Evolutionary conservation across 345 rosid genomes (phyloP).

Genomic region (Populus alba): DNA sequence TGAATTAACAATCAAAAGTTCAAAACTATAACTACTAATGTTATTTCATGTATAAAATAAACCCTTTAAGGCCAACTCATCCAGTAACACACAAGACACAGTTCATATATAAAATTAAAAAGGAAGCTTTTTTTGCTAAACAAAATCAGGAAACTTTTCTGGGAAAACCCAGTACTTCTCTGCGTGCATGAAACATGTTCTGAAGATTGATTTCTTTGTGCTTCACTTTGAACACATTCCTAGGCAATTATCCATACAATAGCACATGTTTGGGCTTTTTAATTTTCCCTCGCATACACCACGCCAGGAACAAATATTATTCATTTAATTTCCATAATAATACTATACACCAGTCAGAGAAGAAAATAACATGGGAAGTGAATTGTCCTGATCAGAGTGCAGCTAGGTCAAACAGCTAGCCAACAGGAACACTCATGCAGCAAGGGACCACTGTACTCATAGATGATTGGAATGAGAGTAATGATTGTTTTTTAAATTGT

Average conservation of each 20-base stretch:
- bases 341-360: not conserved
- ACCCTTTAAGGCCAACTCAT: too few species aligned
- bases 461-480: too few species aligned
- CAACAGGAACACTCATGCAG: conserved; percentile 20
- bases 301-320: not conserved
- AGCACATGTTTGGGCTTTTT: not conserved
- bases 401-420: conserved; percentile 28
- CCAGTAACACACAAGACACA: too few species aligned
- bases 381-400: conserved; percentile 6
- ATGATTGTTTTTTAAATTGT: not conserved
- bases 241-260: not conserved
- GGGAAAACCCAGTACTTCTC: not conserved
- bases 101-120: too few species aligned
- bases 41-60: too few species aligned
- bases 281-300: not conserved
- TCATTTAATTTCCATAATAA: not conserved
- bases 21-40: too few species aligned
- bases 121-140: too few species aligned
- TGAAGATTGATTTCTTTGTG: not conserved
- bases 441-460: conserved; percentile 30
- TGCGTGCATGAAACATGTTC: not conserved
- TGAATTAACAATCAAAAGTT: too few species aligned
- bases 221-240: not conserved
- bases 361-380: conserved; percentile 4
- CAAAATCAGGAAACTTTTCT: not conserved